Conservation (phyloP, 805 yeast species). For the Sungouiozyma intestinalis region DNA sequence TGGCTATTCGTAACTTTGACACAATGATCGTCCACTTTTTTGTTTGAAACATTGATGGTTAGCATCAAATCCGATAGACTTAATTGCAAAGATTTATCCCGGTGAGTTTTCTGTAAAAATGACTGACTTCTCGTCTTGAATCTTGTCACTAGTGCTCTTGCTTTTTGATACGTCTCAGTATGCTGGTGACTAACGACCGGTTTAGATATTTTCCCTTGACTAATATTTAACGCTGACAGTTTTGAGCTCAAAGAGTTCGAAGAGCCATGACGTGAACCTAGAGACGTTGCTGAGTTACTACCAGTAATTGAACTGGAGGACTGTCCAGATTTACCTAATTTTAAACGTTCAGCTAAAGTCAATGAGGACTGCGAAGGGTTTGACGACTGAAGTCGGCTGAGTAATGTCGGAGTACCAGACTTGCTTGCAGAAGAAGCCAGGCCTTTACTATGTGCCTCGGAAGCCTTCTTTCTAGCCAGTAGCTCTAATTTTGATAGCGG, state of each 20-base stretch:
- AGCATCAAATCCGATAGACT: background rate
- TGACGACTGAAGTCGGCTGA: background rate
- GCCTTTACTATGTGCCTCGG: background rate
- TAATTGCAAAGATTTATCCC: background rate
- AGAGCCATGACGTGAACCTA: background rate
- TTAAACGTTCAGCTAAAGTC: background rate
- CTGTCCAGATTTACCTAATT: background rate
- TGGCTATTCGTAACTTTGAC: background rate
- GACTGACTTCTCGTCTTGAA: background rate
- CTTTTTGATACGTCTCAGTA: background rate
- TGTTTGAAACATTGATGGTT: background rate
- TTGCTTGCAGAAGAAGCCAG: background rate
- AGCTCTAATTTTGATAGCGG: slow-evolving; percentile 35
- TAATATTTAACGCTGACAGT: slow-evolving; percentile 7
- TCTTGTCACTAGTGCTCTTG: background rate
- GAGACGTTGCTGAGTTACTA: too few species aligned
- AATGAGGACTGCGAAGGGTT: background rate
- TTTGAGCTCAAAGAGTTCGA: slow-evolving; percentile 7
- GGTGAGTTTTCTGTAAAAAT: too few species aligned
- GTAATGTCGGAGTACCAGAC: background rate
- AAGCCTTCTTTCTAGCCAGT: slow-evolving; percentile 35
- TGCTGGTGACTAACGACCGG: background rate
- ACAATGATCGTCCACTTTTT: background rate
- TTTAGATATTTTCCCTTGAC: background rate
- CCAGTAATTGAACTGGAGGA: background rate